These are phyloP conservation scores for Kwoniella shandongensis DNA, from an alignment of 768 basidiomycete genomes.

Conservation along the genomic window DNA sequence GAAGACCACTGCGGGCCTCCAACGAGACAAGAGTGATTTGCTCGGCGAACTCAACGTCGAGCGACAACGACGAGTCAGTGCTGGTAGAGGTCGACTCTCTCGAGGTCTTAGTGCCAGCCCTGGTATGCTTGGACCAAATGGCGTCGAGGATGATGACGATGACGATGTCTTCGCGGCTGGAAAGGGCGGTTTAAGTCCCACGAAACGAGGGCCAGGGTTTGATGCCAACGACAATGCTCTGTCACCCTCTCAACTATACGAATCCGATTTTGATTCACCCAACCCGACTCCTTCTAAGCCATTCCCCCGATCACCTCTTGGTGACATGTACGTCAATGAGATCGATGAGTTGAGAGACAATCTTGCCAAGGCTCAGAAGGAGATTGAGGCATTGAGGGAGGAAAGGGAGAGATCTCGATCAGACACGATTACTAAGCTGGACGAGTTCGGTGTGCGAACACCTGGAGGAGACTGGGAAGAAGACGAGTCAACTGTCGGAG, in stretches of 20 bases:
- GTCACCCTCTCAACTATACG: conserved; percentile 44
- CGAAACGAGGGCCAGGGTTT: conserved; percentile 51
- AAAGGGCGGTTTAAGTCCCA: conserved; percentile 37
- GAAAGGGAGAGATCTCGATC: conserved; percentile 20
- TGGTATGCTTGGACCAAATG: conserved; percentile 30
- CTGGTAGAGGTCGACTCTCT: conserved; percentile 27
- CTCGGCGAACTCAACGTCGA: conserved; percentile 70
- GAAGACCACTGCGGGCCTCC: conserved; percentile 79
- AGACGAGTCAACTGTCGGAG: conserved; percentile 28
- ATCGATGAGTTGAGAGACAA: conserved; percentile 42
- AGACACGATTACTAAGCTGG: conserved; percentile 9
- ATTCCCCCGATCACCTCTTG: conserved; percentile 43
- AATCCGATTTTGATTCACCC: conserved; percentile 52
- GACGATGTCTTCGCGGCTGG: conserved; percentile 54
- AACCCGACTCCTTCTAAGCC: conserved; percentile 46
- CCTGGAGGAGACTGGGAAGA: conserved; percentile 36
- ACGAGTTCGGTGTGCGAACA: conserved; percentile 31
- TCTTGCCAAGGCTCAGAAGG: conserved; percentile 42
- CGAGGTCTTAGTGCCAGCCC: conserved; percentile 42
- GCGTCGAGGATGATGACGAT: conserved; percentile 48
- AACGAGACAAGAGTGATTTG: conserved; percentile 89
- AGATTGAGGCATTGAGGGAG: conserved; percentile 41
- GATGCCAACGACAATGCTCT: conserved; percentile 48
- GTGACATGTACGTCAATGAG: conserved; percentile 48
- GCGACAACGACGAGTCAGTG: conserved; percentile 34